These are phyloP conservation scores for Taphrina flavorubra DNA, from an alignment of 1,139 yeast genomes.

Conservation along the genomic window DNA sequence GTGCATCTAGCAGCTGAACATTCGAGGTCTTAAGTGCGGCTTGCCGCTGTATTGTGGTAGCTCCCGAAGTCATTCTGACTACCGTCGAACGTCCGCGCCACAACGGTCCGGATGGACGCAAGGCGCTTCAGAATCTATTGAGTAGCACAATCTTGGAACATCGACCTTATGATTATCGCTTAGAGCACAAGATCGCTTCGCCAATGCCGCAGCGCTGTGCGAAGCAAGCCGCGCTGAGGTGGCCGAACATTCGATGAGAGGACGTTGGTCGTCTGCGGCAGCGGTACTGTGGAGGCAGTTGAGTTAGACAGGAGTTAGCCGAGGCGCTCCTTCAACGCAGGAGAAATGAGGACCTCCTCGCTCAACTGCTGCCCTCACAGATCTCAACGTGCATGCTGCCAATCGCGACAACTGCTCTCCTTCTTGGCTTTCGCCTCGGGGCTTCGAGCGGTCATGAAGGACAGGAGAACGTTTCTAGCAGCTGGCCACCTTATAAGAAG, in stretches of 20 bases:
- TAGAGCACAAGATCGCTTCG: not conserved
- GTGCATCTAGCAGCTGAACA: no score
- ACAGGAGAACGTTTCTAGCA: not conserved
- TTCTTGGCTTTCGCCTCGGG: not conserved
- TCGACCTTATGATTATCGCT: no score
- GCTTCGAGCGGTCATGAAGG: not conserved
- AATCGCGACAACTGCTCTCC: not conserved
- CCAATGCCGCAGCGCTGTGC: not conserved
- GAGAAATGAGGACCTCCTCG: slow-evolving; percentile 1
- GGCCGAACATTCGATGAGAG: not conserved
- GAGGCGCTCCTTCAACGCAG: not conserved
- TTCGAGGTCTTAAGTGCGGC: no score
- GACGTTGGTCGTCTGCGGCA: not conserved
- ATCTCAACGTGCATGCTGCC: not conserved
- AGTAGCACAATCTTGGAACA: no score
- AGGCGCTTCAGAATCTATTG: no score
- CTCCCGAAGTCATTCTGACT: no score
- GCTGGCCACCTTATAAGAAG: not conserved
- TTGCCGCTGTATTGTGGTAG: no score
- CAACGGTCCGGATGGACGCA: not conserved
- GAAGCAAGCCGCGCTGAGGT: not conserved
- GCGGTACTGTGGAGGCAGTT: not conserved
- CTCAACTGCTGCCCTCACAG: slow-evolving; percentile 8
- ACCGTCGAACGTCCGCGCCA: not conserved
- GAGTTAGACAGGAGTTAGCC: slow-evolving; percentile 7